Evolutionary conservation across 2,329 filamentous ascomycete genomes (phyloP), one percentile per base, ranked within the genome.

Genomic region (Alternaria sp.): DNA sequence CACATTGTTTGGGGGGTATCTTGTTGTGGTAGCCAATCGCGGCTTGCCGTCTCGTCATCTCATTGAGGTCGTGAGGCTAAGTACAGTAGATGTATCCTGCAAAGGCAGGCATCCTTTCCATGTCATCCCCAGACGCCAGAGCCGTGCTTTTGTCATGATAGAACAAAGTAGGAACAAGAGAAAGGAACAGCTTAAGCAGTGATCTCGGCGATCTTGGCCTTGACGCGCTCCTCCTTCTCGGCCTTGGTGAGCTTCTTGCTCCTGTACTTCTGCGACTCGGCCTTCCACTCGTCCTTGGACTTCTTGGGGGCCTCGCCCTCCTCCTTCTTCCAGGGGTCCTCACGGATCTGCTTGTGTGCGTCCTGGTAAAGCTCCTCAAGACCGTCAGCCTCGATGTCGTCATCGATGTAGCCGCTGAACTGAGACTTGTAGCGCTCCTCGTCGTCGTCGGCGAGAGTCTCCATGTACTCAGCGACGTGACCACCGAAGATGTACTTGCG

Each of bases 401-500:
- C 93, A 73, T 99, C 95, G 76, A 97, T 92, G 89, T 99, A 99
- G 86, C 96, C 91, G 84, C 90, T 87, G 92, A 99, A 99, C 88
- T 99, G 96, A 78, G 89, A 90, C 89, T 95, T 95, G 93, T 93
- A 99, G 83, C 96, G 94, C 90, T 99, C 96, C 92, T 99, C 96
- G 82, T 99, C 96, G 82, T 99, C 96, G 80, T 99, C 96, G 85
- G 96, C 96, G 72, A 99, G 92, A 64, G 92, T 96, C 91, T 99
- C 96, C 96, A 99, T 99, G 91, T 99, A 99, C 90, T 99, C 96
- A 76, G 95, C 94, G 72, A 99, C 93, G 90, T 99, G 96, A 68
- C 96, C 95, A 81, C 89, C 96, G 85, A 93, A 95, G 89, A 99
- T 99, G 92, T 99, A 99, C 88, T 94, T 97, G 89, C 95, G 94